These are phyloP conservation scores for Pelargonium cotyledonis DNA, from an alignment of 441 rosid species.

Conservation along the genomic window DNA sequence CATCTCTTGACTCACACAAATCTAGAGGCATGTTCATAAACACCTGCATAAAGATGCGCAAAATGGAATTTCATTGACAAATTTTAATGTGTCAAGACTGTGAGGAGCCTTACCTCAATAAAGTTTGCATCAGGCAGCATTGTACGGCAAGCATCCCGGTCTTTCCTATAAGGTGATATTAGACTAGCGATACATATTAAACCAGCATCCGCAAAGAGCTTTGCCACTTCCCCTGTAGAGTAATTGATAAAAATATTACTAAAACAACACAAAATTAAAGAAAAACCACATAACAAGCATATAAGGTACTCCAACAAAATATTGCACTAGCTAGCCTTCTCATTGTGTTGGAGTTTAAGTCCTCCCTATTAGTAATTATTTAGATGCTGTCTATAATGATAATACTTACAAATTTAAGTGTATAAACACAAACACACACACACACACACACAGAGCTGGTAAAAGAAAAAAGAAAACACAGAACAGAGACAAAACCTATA, in stretches of 20 bases:
- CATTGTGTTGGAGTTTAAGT: not conserved
- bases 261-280: constrained; percentile 10
- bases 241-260: constrained; percentile 9
- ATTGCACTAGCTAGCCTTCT: not conserved
- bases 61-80: constrained; percentile 13
- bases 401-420: too few species aligned
- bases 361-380: too few species aligned
- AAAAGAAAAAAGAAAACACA: too few species aligned
- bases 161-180: constrained; percentile 86
- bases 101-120: constrained; percentile 51
- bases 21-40: constrained; percentile 79
- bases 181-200: constrained; percentile 83
- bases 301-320: not conserved
- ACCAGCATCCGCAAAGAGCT: constrained; percentile 87
- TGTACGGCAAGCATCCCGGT: constrained; percentile 74
- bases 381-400: too few species aligned
- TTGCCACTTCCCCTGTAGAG: constrained; percentile 70
- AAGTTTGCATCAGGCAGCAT: constrained; percentile 56
- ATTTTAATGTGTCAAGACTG: not conserved
- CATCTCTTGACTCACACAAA: constrained; percentile 76
- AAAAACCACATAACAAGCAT: not conserved
- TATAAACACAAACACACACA: too few species aligned
- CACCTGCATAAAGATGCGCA: constrained; percentile 38
- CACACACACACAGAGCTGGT: too few species aligned
- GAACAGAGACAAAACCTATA: too few species aligned